A percentile compares a stretch with the other conserved stretches of the same genome.
These are phyloP conservation scores for Flaveria ramosissima DNA, from an alignment of 129 eudicot species.

Conservation along the genomic window DNA sequence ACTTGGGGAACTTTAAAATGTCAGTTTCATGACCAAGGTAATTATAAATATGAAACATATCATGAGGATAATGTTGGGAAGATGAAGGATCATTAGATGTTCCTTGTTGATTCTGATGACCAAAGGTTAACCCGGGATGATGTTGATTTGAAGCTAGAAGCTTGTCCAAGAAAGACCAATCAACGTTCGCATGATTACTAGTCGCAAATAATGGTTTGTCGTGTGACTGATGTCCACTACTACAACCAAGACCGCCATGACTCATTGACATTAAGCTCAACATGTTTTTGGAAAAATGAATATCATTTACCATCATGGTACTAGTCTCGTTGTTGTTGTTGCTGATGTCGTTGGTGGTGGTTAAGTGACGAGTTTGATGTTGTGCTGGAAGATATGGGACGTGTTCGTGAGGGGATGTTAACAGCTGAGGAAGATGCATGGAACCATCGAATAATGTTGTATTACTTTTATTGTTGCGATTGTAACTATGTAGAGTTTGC, in stretches of 20 bases:
- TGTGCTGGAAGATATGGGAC: constrained; percentile 23
- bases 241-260: constrained; percentile 27
- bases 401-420: constrained; percentile 34
- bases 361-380: not conserved
- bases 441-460: constrained; percentile 48
- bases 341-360: constrained; percentile 24
- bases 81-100: constrained; percentile 38
- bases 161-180: constrained; percentile 91
- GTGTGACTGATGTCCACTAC: constrained; percentile 32
- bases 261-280: constrained; percentile 49
- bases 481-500: constrained; percentile 19
- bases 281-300: constrained; percentile 51
- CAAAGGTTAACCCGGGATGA: constrained; percentile 29
- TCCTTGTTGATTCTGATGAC: constrained; percentile 38
- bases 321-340: constrained; percentile 1
- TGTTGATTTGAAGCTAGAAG: constrained; percentile 65
- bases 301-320: constrained; percentile 27
- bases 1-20: constrained; percentile 57
- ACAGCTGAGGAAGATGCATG: constrained; percentile 80
- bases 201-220: constrained; percentile 30
- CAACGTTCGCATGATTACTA: constrained; percentile 33
- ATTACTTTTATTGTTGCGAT: not conserved
- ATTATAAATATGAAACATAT: constrained; percentile 47
- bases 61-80: constrained; percentile 40
- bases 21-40: constrained; percentile 54